Conservation (phyloP, 352 stramenopile species). For the Globisporangium perplexum region DNA sequence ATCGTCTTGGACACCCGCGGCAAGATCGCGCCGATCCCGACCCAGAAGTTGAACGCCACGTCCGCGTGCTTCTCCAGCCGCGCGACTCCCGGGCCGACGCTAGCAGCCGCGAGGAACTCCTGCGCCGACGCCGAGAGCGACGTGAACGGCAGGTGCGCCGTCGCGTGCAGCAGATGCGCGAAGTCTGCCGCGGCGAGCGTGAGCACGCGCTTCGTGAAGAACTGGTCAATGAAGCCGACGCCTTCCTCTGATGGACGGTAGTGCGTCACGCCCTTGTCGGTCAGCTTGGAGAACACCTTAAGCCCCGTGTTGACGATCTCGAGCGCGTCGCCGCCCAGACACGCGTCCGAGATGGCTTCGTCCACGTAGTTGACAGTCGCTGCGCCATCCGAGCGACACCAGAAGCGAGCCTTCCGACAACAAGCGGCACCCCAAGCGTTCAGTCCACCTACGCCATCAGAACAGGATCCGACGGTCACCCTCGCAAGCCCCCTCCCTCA, state of each 20-base stretch:
- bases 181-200: slow-evolving; percentile 38
- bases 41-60: slow-evolving; percentile 74
- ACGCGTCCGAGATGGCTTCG: slow-evolving; percentile 51
- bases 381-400: slow-evolving; percentile 72
- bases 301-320: slow-evolving; percentile 91
- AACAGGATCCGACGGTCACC: neutral
- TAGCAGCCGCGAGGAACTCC: slow-evolving; percentile 20
- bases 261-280: slow-evolving; percentile 53
- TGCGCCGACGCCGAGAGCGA: slow-evolving; percentile 35
- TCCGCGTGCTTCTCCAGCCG: slow-evolving; percentile 28
- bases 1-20: slow-evolving; percentile 72
- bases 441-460: neutral
- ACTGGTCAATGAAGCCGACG: slow-evolving; percentile 78
- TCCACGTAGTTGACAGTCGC: slow-evolving; percentile 80
- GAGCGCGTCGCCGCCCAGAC: slow-evolving; percentile 61
- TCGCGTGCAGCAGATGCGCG: slow-evolving; percentile 34
- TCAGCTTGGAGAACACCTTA: slow-evolving; percentile 85
- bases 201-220: slow-evolving; percentile 81
- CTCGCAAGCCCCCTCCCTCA: slow-evolving; percentile 9
- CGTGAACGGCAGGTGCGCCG: slow-evolving; percentile 49
- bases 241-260: slow-evolving; percentile 87
- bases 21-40: slow-evolving; percentile 62
- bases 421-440: neutral
- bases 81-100: slow-evolving; percentile 56
- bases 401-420: slow-evolving; percentile 28